Evolutionary conservation across 176 grass and related monocot species (phyloP).

Genomic region (Triticum dicoccoides): DNA sequence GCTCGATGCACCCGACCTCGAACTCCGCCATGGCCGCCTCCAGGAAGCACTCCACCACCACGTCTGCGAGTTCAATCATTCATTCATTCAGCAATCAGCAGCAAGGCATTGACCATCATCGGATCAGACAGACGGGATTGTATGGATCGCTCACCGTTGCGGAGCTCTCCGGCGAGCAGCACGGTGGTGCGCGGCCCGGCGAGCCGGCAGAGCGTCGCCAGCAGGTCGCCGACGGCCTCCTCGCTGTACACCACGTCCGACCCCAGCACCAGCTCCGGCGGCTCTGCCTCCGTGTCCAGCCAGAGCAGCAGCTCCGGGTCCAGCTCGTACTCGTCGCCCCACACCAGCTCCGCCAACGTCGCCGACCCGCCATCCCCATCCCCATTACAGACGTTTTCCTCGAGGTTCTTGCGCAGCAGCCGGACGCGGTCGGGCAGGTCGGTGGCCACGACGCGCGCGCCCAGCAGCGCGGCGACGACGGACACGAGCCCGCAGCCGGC

Average conservation of each 20-base stretch:
- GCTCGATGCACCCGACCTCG: conserved; percentile 67
- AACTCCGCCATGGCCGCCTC: conserved; percentile 75
- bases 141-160: conserved; percentile 47
- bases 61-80: conserved; percentile 25
- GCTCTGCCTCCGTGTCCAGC: conserved; percentile 4
- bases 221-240: conserved; percentile 67
- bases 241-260: conserved; percentile 91
- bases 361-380: conserved; percentile 41
- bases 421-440: conserved; percentile 79
- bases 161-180: conserved; percentile 80
- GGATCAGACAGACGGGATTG: too few relatives aligned
- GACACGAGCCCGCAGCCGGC: conserved; percentile 73
- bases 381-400: conserved; percentile 18
- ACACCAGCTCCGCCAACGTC: conserved; percentile 50
- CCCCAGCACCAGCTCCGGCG: conserved; percentile 73
- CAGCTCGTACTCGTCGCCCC: conserved; percentile 64
- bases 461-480: conserved; percentile 59
- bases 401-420: conserved; percentile 75
- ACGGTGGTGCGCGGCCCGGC: conserved; percentile 60
- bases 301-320: conserved; percentile 40
- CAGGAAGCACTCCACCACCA: conserved; percentile 83
- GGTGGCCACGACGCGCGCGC: neutral
- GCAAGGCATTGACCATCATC: neutral
- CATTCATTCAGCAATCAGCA: neutral
- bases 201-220: conserved; percentile 54